Evolutionary conservation across 495 filamentous ascomycete genomes (phyloP).

Genomic region (Penicillium pancosmium): DNA sequence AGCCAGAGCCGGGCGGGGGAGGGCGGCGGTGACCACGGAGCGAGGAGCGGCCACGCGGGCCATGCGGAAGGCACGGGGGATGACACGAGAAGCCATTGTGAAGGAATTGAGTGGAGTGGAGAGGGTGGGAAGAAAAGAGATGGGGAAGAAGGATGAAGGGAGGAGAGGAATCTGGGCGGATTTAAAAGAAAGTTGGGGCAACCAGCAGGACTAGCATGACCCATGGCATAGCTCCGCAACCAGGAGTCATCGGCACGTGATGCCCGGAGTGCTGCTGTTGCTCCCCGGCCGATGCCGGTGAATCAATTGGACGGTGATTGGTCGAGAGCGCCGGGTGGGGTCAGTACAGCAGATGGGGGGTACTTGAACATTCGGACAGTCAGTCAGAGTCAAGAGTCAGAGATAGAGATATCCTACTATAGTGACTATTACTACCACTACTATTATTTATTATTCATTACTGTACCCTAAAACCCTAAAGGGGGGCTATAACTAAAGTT

Average conservation of each 20-base stretch:
- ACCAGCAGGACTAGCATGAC: background rate
- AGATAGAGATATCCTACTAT: no score
- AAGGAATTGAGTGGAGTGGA: conserved; percentile 27
- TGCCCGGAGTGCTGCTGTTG: conserved; percentile 35
- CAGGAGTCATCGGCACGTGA: conserved; percentile 29
- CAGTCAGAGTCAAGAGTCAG: no score
- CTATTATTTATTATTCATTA: no score
- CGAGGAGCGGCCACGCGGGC: conserved; percentile 68
- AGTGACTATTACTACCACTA: no score
- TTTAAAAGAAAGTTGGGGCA: conserved; percentile 22
- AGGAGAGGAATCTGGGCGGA: conserved; percentile 19
- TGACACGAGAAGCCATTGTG: conserved; percentile 85
- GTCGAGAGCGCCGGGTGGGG: background rate
- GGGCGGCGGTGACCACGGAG: conserved; percentile 47
- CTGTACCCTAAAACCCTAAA: no score
- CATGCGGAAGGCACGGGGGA: conserved; percentile 82
- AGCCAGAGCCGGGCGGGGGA: conserved; percentile 49
- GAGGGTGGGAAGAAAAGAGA: conserved; percentile 23
- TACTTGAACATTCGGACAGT: no score
- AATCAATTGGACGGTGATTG: background rate
- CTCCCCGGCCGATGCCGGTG: conserved; percentile 47
- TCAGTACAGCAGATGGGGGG: no score
- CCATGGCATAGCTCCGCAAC: conserved; percentile 12
- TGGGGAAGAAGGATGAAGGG: conserved; percentile 14
- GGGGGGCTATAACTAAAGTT: no score